Evolutionary conservation across 2,329 filamentous ascomycete genomes (phyloP).

Genomic region (Trichothecium sympodiale): DNA sequence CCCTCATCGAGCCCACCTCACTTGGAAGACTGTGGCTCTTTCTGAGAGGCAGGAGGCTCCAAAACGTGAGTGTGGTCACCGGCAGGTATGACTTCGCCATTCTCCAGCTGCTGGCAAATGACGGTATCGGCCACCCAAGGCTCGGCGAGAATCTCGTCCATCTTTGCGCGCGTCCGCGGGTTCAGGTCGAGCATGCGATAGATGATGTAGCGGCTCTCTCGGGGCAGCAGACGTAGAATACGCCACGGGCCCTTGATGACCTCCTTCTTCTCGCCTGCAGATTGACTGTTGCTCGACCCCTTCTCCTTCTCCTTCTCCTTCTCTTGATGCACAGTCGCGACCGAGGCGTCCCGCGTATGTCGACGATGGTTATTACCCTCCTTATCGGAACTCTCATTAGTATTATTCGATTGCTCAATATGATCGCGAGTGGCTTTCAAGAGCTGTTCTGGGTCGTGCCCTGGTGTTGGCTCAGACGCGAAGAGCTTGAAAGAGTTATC

Average conservation of each 20-base stretch:
- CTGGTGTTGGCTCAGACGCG: conserved; percentile 71
- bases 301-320: conserved; percentile 4
- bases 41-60: conserved; percentile 52
- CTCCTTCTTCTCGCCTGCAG: conserved; percentile 47
- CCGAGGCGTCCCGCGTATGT: neutral
- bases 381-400: too few relatives aligned
- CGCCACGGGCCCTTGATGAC: conserved; percentile 90
- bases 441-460: conserved; percentile 47
- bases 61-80: conserved; percentile 75
- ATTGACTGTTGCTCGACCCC: conserved; percentile 10
- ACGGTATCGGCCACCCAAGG: conserved; percentile 80
- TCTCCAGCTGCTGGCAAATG: conserved; percentile 69
- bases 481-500: conserved; percentile 96
- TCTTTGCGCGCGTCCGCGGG: conserved; percentile 68
- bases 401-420: too few relatives aligned
- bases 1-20: too few relatives aligned
- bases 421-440: conserved; percentile 20
- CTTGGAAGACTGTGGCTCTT: conserved; percentile 9
- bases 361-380: neutral
- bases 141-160: conserved; percentile 79
- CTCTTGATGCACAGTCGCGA: neutral
- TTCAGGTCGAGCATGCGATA: conserved; percentile 87
- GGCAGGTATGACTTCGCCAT: conserved; percentile 59
- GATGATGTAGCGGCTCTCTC: conserved; percentile 83
- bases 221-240: conserved; percentile 72